Evolutionary conservation across 805 yeast genomes (phyloP), one percentile per base, ranked within the genome.

Genomic region (Starmerella asiatica): DNA sequence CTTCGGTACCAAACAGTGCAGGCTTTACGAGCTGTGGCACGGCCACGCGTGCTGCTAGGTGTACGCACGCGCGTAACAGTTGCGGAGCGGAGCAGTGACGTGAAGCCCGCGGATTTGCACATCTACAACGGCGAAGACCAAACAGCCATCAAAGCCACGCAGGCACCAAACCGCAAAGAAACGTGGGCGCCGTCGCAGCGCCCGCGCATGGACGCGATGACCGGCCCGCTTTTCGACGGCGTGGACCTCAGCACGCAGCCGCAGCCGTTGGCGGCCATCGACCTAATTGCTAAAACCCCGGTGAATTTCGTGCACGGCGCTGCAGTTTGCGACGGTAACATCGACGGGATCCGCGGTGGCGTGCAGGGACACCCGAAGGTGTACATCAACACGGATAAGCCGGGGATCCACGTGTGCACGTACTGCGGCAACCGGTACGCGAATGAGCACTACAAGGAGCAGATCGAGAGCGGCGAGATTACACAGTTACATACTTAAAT

Each of bases 291-390:
- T 24, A 63, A 76, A 55, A 75, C 75, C 54, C 93, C 94, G 2
- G 63, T 82, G 31, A 64, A 73, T 50, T 79, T 70, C 54, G 63
- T 82, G 44, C 70, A 67, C 46, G 68, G 74, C 52, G 59, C 75
- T 38, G 94, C 94, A 1, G 88, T 78, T 15, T 83, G 94, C 58
- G 82, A 79, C 52, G 94, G 94, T 29, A 67, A 61, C 45, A 47
- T 44, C 46, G 43, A 53, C 40, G 76, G 79, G 49, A 75, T 68
- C 51, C 51, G 47, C 32, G 55, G 55, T 30, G 80, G 79, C 9
- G 65, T 63, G 17, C 74, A 72, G 53, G 94, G 94, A 16, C 94
- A 82, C 58, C 94, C 94, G 32, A 79, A 77, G 58, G 73, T 82
- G 18, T 82, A 62, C 58, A 81, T 82, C 60, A 81, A 81, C 59